A percentile compares a stretch with the other conserved stretches of the same genome.
Conservation (phyloP, 805 yeast species). For the Nakazawaea peltata region DNA sequence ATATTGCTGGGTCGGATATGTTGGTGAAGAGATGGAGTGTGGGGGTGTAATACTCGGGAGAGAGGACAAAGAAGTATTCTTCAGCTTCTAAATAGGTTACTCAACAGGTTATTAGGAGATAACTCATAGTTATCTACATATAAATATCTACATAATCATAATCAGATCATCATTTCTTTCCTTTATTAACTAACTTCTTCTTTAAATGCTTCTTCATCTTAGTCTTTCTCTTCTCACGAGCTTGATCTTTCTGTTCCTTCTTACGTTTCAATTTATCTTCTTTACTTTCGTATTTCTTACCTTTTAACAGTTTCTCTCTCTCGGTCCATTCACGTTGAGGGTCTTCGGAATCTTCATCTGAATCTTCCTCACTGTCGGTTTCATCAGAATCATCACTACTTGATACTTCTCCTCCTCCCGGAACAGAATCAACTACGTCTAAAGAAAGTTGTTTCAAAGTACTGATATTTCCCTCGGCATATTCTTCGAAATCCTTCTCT, state of each 20-base stretch:
- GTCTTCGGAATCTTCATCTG: constrained; percentile 27
- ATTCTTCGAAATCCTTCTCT: constrained; percentile 82
- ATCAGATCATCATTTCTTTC: constrained; percentile 19
- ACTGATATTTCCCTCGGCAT: constrained; percentile 72
- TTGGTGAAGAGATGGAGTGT: neutral
- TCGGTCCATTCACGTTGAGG: constrained; percentile 34
- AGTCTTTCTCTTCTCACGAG: constrained; percentile 69
- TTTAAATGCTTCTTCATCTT: constrained; percentile 80
- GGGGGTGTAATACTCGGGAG: no score
- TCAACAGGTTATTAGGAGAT: no score
- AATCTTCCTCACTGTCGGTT: constrained; percentile 20
- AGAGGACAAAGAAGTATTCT: no score
- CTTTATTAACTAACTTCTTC: constrained; percentile 63
- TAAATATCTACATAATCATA: no score
- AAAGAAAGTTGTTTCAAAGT: constrained; percentile 39
- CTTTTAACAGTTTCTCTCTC: constrained; percentile 35
- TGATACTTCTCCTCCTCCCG: constrained; percentile 18
- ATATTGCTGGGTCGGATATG: constrained; percentile 1
- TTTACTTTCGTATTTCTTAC: constrained; percentile 75
- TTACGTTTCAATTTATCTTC: constrained; percentile 71
- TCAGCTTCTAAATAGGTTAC: no score
- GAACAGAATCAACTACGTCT: constrained; percentile 35
- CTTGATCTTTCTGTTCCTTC: constrained; percentile 66
- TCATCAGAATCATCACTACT: constrained; percentile 16
- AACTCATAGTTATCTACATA: no score